phyloP scores from a whole-genome alignment of 257 asterid genomes.

The Verbascum thapsus region DNA sequence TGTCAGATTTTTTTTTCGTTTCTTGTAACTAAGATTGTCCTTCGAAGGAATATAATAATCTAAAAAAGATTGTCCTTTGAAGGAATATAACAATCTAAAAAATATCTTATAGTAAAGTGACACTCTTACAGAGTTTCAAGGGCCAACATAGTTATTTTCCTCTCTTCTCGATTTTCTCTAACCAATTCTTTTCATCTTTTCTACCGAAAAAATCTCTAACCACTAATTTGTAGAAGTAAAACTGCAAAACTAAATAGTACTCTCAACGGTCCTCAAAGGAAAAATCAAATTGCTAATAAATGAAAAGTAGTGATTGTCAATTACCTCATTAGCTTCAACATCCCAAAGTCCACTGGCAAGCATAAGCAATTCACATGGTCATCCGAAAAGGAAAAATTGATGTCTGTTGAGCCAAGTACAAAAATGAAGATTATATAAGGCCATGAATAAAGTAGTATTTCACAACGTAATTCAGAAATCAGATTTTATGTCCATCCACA shows the following conservation, averaged over 20 bases:
- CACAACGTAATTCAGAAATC: not conserved
- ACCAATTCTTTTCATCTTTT: no score
- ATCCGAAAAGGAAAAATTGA: slow-evolving; percentile 27
- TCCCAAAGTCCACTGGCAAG: slow-evolving; percentile 98
- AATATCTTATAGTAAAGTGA: not conserved
- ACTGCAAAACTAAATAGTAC: not conserved
- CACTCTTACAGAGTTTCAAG: no score
- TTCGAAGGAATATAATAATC: not conserved
- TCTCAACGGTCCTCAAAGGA: not conserved
- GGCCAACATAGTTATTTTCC: no score
- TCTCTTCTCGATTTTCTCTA: not conserved
- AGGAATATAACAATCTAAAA: not conserved
- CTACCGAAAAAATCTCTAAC: no score
- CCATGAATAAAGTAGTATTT: not conserved
- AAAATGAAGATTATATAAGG: not conserved
- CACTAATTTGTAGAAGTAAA: not conserved
- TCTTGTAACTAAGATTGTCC: not conserved
- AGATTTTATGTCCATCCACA: not conserved
- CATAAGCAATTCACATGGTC: slow-evolving; percentile 84
- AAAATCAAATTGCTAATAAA: not conserved
- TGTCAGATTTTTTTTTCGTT: not conserved
- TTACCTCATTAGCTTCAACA: slow-evolving; percentile 90
- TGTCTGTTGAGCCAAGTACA: not conserved
- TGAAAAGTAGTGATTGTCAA: slow-evolving; percentile 19
- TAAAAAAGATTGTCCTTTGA: not conserved